phyloP scores from a whole-genome alignment of 2,329 filamentous ascomycete species.

The Trichothecium roseum region DNA sequence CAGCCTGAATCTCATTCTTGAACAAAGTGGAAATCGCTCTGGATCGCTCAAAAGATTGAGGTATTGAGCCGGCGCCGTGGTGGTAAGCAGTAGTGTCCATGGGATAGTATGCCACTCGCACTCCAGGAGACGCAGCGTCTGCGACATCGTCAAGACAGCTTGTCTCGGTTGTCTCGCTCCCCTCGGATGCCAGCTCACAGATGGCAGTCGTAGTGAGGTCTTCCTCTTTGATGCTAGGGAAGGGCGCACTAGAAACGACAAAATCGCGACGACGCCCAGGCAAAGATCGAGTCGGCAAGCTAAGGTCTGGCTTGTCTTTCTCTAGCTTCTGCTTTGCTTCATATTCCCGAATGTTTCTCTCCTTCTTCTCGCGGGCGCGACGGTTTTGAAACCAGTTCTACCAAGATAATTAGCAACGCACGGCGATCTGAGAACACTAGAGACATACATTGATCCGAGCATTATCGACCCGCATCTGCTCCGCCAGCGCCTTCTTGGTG shows the following conservation, averaged over 20 bases:
- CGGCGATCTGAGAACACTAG: background rate
- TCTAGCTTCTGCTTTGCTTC: constrained; percentile 26
- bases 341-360: constrained; percentile 39
- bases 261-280: constrained; percentile 22
- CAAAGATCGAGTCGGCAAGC: constrained; percentile 14
- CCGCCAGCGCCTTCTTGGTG: constrained; percentile 49
- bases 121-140: too few relatives aligned
- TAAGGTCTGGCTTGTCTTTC: constrained; percentile 18
- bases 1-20: too few relatives aligned
- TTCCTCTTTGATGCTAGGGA: constrained; percentile 14
- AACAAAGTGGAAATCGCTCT: too few relatives aligned
- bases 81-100: too few relatives aligned
- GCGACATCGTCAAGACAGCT: too few relatives aligned
- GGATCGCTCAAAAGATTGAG: too few relatives aligned
- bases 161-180: too few relatives aligned
- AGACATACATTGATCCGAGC: constrained; percentile 50
- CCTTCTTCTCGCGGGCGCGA: constrained; percentile 54
- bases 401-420: background rate
- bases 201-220: constrained; percentile 5
- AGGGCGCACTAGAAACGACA: constrained; percentile 29
- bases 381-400: constrained; percentile 64
- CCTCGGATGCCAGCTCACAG: too few relatives aligned
- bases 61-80: too few relatives aligned
- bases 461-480: constrained; percentile 51
- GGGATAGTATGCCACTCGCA: too few relatives aligned